These are phyloP conservation scores for Chrysoporthe cubensis DNA, from an alignment of 2,329 filamentous ascomycete genomes.

Conservation along the genomic window DNA sequence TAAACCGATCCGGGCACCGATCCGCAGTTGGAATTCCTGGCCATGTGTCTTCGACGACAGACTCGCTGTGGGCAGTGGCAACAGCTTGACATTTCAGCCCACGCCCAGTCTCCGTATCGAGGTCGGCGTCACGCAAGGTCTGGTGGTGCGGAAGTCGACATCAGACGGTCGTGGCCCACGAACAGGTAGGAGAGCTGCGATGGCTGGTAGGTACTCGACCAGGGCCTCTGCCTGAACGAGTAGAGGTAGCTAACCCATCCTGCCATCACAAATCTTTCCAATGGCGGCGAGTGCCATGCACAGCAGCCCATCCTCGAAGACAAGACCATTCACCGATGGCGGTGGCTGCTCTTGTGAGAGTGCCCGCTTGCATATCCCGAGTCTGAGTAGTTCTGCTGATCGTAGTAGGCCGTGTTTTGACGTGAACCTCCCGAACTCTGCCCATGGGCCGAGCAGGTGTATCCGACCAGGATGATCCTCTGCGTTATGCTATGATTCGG, in stretches of 20 bases:
- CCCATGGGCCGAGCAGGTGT: slow-evolving; percentile 68
- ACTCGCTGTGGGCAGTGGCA: slow-evolving; percentile 22
- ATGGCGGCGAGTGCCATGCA: slow-evolving; percentile 45
- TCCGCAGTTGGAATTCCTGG: slow-evolving; percentile 7
- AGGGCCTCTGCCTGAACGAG: slow-evolving; percentile 46
- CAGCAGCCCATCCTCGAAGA: slow-evolving; percentile 55
- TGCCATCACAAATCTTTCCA: slow-evolving; percentile 49
- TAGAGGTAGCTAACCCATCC: slow-evolving; percentile 55
- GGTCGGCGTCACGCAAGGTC: slow-evolving; percentile 26
- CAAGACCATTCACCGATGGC: slow-evolving; percentile 56
- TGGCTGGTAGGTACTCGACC: slow-evolving; percentile 43
- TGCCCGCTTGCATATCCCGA: slow-evolving; percentile 58
- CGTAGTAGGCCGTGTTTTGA: slow-evolving; percentile 43
- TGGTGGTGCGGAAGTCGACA: slow-evolving; percentile 44
- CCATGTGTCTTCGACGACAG: slow-evolving; percentile 26
- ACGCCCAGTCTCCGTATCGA: not conserved
- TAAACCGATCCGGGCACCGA: not conserved
- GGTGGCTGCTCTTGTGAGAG: slow-evolving; percentile 47
- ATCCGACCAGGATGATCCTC: slow-evolving; percentile 80
- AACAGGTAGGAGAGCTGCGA: slow-evolving; percentile 56
- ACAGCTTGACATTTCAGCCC: slow-evolving; percentile 32
- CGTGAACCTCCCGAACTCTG: slow-evolving; percentile 33
- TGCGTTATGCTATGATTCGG: slow-evolving; percentile 73
- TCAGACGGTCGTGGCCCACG: slow-evolving; percentile 47
- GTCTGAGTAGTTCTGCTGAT: slow-evolving; percentile 52